These are phyloP conservation scores for Luzula sylvatica DNA, from an alignment of 176 grass and related monocot genomes.

Conservation along the genomic window DNA sequence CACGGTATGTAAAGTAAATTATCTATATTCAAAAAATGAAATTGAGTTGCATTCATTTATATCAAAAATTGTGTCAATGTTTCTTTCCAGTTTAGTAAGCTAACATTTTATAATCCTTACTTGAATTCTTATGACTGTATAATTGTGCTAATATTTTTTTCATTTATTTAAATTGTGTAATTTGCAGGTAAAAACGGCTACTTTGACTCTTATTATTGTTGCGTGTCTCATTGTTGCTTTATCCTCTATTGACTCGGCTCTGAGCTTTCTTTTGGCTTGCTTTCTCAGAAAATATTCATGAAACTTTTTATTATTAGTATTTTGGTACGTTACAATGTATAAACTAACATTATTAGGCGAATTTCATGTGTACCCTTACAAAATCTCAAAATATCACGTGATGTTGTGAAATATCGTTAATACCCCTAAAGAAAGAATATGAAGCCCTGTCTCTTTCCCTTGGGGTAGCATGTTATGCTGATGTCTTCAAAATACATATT, in stretches of 20 bases:
- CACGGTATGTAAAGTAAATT: slow-evolving; percentile 43
- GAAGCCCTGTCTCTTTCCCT: too few species aligned
- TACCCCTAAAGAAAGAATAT: too few species aligned
- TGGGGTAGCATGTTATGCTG: too few species aligned
- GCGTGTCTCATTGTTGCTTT: slow-evolving; percentile 64
- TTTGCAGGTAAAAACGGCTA: slow-evolving; percentile 64
- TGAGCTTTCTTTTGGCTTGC: slow-evolving; percentile 67
- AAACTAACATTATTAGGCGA: too few species aligned
- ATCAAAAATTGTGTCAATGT: too few species aligned
- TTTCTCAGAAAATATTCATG: slow-evolving; percentile 70
- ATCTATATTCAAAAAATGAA: neutral
- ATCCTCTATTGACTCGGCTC: slow-evolving; percentile 65
- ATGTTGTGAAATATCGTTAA: too few species aligned
- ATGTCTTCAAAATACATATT: too few species aligned
- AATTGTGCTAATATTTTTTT: neutral
- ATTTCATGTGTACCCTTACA: too few species aligned
- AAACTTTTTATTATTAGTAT: slow-evolving; percentile 7
- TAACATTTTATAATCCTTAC: too few species aligned
- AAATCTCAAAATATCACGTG: too few species aligned
- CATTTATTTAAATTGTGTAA: neutral
- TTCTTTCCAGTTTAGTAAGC: neutral
- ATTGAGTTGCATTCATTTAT: neutral
- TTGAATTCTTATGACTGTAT: too few species aligned
- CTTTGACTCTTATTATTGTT: slow-evolving; percentile 67
- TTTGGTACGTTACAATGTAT: neutral